phyloP scores from a whole-genome alignment of 1,284 basidiomycete species.

The Puccinia coronata region DNA sequence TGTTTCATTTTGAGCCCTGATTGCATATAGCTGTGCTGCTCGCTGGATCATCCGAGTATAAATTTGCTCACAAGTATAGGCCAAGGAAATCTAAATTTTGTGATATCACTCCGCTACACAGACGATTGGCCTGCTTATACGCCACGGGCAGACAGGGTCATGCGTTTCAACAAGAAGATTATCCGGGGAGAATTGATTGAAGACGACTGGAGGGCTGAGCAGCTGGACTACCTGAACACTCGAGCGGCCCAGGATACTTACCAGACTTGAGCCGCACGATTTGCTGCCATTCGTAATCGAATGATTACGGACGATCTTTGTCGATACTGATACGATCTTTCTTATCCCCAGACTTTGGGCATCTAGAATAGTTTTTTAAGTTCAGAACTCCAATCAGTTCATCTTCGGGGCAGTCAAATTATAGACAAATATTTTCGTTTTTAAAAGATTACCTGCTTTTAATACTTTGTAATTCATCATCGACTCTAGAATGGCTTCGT shows the following conservation, averaged over 20 bases:
- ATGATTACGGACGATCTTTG: background rate
- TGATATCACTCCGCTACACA: background rate
- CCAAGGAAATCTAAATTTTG: background rate
- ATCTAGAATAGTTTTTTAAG: background rate
- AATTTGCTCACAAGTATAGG: no score
- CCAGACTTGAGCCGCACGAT: conserved; percentile 6
- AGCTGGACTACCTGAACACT: conserved; percentile 27
- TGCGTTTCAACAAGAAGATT: conserved; percentile 42
- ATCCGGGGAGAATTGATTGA: conserved; percentile 23
- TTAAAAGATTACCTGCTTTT: no score
- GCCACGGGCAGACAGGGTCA: background rate
- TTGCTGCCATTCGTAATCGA: background rate
- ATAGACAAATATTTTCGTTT: no score
- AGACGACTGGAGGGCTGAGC: conserved; percentile 45
- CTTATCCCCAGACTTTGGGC: no score
- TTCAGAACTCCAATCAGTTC: no score
- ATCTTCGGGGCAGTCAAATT: no score
- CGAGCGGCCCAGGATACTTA: conserved; percentile 29
- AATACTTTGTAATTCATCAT: no score
- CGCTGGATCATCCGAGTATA: no score
- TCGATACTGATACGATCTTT: background rate
- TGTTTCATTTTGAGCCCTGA: background rate
- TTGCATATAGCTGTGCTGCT: background rate
- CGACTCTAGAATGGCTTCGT: no score
- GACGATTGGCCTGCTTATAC: conserved; percentile 44